Evolutionary conservation across 768 basidiomycete species (phyloP), one percentile per base, ranked within the genome.

Genomic region (Gloeopeniophorella convolvens): DNA sequence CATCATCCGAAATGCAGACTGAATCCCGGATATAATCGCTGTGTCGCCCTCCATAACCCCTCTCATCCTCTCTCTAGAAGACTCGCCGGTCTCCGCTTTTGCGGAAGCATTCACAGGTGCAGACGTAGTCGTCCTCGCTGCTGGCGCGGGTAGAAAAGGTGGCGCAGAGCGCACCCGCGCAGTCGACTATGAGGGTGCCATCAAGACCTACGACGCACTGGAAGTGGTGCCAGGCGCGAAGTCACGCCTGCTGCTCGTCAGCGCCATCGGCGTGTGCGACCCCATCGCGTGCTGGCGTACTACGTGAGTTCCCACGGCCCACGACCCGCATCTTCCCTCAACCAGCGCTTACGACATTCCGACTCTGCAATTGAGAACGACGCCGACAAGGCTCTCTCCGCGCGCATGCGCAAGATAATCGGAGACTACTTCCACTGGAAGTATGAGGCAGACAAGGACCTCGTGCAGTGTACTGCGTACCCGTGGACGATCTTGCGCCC

Each of bases 131-230:
- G 57, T 71, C 44, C 75, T 70, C 55, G 55, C 69, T 15, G 73
- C 73, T 1, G 73, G 74, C 9, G 77, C 82, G 0, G 81, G 81
- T 0, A 79, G 79, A 0, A 79, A 78, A 56, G 81, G 79, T 5
- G 75, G 75, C 0, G 68, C 70, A 30, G 77, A 78, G 57, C 61
- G 76, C 27, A 82, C 78, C 3, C 74, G 72, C 60, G 70, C 68
- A 23, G 81, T 84, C 6, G 76, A 78, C 57, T 79, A 76, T 56
- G 77, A 81, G 40, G 83, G 82, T 8, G 81, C 82, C 0, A 54
- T 86, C 31, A 85, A 85, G 64, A 74, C 83, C 2, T 85, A 80
- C 58, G 83, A 85, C 59, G 83, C 82, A 0, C 68, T 86, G 44
- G 83, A 84, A 61, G 65, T 36, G 0, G 67, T 80, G 2, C 58